phyloP scores from a whole-genome alignment of 108 stramenopile species.

The Skeletonema menzelii region DNA sequence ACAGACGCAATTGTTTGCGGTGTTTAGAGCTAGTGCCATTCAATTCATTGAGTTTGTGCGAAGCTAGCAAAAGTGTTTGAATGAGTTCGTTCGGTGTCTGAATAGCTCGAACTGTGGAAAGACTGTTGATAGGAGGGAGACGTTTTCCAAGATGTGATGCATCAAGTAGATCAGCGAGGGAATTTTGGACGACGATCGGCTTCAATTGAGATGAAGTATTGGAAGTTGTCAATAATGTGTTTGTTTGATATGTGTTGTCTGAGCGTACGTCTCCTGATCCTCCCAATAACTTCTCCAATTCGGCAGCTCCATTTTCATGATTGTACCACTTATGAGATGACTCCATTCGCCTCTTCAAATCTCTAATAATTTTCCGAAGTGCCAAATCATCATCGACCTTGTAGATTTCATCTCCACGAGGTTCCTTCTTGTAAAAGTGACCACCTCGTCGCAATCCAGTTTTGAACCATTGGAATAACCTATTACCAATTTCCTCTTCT shows the following conservation, averaged over 20 bases:
- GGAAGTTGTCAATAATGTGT: not conserved
- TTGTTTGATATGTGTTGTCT: not conserved
- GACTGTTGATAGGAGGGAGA: constrained; percentile 5
- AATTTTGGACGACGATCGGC: not conserved
- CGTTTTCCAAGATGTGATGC: constrained; percentile 14
- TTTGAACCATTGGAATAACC: constrained; percentile 17
- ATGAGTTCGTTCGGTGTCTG: constrained; percentile 27
- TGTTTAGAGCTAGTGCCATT: constrained; percentile 6
- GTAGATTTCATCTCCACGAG: not conserved
- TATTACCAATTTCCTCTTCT: constrained; percentile 3
- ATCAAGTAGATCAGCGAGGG: not conserved
- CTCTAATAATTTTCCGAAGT: constrained; percentile 13
- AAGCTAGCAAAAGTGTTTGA: constrained; percentile 22
- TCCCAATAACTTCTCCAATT: not conserved
- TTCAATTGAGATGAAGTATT: not conserved
- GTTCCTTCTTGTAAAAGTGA: constrained; percentile 19
- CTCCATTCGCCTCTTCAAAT: constrained; percentile 16
- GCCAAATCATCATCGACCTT: constrained; percentile 24
- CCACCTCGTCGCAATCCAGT: constrained; percentile 11
- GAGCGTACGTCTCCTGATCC: not conserved
- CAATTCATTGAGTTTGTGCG: constrained; percentile 32
- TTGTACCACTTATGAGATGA: constrained; percentile 10
- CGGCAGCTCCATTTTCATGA: not conserved
- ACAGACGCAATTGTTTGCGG: constrained; percentile 10
- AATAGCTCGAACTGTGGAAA: not conserved